phyloP scores from a whole-genome alignment of 2,329 filamentous ascomycete species.

The Sordariomycetes sp. region DNA sequence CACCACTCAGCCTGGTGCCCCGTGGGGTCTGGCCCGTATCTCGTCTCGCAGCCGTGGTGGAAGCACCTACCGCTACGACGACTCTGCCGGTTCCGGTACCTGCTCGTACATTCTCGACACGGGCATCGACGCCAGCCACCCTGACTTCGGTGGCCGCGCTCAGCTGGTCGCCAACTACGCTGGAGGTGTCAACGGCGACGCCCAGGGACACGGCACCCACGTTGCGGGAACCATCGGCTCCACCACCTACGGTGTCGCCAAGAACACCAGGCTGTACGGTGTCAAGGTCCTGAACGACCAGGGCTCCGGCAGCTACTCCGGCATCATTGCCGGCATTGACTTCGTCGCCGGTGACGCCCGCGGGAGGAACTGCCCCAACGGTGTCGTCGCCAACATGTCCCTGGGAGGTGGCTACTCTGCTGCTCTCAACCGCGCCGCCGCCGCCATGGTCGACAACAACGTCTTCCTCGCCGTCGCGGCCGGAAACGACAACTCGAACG shows the following conservation, averaged over 20 bases:
- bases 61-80: constrained; percentile 30
- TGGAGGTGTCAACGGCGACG: constrained; percentile 19
- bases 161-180: constrained; percentile 23
- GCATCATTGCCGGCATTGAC: constrained; percentile 24
- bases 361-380: constrained; percentile 24
- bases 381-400: constrained; percentile 46
- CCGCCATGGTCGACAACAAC: constrained; percentile 32
- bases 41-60: constrained; percentile 26
- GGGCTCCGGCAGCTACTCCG: constrained; percentile 17
- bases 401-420: constrained; percentile 35
- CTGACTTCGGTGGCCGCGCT: constrained; percentile 33
- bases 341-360: constrained; percentile 36
- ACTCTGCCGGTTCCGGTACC: constrained; percentile 26
- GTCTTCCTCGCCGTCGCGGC: constrained; percentile 46
- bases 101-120: constrained; percentile 48
- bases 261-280: constrained; percentile 29
- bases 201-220: constrained; percentile 37
- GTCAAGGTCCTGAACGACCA: constrained; percentile 34
- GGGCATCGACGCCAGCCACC: constrained; percentile 37
- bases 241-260: constrained; percentile 34
- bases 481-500: constrained; percentile 36
- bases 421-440: constrained; percentile 40
- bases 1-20: constrained; percentile 18
- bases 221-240: constrained; percentile 35
- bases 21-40: constrained; percentile 30